Evolutionary conservation across 2,329 filamentous ascomycete genomes (phyloP).

Genomic region (Penicillium occitanis): DNA sequence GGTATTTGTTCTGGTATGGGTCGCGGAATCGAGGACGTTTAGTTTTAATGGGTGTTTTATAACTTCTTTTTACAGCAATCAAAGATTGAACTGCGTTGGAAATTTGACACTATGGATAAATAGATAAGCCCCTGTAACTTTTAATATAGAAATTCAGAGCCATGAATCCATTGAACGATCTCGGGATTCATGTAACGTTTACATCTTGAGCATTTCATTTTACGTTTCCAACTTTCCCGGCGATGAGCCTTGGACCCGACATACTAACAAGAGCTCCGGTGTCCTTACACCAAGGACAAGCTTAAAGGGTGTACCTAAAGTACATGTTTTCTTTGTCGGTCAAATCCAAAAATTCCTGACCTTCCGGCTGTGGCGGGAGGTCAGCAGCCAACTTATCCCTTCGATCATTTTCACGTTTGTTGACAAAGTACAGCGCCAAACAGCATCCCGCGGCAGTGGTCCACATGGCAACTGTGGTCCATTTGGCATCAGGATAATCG

Average conservation of each 20-base stretch:
- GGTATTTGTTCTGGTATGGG: background rate
- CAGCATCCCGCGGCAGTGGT: background rate
- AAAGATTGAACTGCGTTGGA: too few relatives aligned
- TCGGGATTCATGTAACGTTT: too few relatives aligned
- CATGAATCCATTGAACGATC: too few relatives aligned
- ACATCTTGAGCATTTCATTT: too few relatives aligned
- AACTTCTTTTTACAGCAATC: too few relatives aligned
- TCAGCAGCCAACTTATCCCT: background rate
- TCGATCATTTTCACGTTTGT: background rate
- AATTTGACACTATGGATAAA: too few relatives aligned
- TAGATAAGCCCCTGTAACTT: too few relatives aligned
- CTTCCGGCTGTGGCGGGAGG: conserved; percentile 66
- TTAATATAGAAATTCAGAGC: too few relatives aligned
- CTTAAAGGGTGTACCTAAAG: conserved; percentile 9
- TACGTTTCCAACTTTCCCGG: too few relatives aligned
- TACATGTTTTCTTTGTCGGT: conserved; percentile 13
- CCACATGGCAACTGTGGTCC: background rate
- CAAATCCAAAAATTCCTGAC: conserved; percentile 74
- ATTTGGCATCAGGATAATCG: background rate
- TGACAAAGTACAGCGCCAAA: background rate
- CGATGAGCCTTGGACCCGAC: too few relatives aligned
- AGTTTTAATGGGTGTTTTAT: background rate
- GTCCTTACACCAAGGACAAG: too few relatives aligned
- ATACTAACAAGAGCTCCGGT: too few relatives aligned
- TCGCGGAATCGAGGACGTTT: background rate